Base-by-base conservation (phyloP, 345 rosid species). In the Eucalyptus virginea region DNA sequence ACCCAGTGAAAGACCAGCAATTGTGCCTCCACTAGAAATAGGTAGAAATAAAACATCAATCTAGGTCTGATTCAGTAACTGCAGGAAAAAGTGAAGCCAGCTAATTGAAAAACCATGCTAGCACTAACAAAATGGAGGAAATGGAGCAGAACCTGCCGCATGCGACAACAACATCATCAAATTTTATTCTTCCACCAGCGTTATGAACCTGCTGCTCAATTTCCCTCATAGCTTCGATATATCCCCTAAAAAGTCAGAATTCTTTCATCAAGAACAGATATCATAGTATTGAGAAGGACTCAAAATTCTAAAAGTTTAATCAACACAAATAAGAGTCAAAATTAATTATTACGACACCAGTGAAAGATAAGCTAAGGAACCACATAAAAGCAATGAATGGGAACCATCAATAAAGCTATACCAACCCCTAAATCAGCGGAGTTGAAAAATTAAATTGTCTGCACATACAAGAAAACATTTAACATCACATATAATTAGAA, bases 121-220 rank as follows among this genome's bases (percentile, higher is more conserved):
- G 80, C 72, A 18, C 56, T 60, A 87, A 77, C 11, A 87, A 69
- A 87, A 52, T 32, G 56, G 17, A 44, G 51, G 48, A 50, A 54
- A 81, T 89, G 91, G 89, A 89, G 69, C 72, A 37, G 88, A 91
- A 98, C 99, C 99, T 98, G 96, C 99, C 99, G 91, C 99, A 98
- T 88, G 99, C 99, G 32, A 95, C 98, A 58, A 95, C 96, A 91
- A 98, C 95, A 89, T 97, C 99, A 91, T 98, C 99, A 90, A 97
- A 95, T 86, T 94, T 94, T 19, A 94, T 52, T 87, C 89, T 86
- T 15, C 91, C 92, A 62, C n/a, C 58, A 77, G 91, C 90, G 62
- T 89, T 90, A 88, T 95, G 94, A 65, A 94, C 92, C 92, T 96
- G 99, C 90, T 94, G 95, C 93, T 98, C 99, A 87, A 98, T 94